Conservation (phyloP, 2,329 filamentous ascomycete species). For the Aureobasidium sp. region DNA sequence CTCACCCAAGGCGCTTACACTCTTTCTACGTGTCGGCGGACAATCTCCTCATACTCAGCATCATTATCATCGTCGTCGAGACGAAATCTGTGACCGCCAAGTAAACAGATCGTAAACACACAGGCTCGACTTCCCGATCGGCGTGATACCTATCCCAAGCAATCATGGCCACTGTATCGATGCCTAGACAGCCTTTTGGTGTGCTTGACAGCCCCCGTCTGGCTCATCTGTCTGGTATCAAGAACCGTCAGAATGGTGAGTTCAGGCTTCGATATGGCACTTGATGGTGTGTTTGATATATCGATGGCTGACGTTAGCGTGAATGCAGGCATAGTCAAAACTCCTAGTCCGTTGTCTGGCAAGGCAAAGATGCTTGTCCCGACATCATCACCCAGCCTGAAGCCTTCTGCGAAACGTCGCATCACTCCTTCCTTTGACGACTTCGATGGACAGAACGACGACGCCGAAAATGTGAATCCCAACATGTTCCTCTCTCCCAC, state of each 20-base stretch:
- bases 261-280: constrained; percentile 7
- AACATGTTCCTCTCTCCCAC: constrained; percentile 39
- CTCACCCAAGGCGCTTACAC: constrained; percentile 3
- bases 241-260: constrained; percentile 63
- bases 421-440: constrained; percentile 36
- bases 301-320: constrained; percentile 5
- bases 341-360: constrained; percentile 19
- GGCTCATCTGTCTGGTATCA: constrained; percentile 62
- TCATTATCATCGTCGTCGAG: constrained; percentile 4
- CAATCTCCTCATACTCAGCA: background rate
- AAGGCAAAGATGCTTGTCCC: constrained; percentile 21
- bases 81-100: background rate
- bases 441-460: constrained; percentile 24
- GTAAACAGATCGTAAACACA: constrained; percentile 8
- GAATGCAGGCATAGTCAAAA: constrained; percentile 13
- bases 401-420: constrained; percentile 38
- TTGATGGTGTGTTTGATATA: constrained; percentile 14
- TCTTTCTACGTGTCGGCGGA: background rate
- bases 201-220: constrained; percentile 61
- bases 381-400: constrained; percentile 21
- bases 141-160: background rate
- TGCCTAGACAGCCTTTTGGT: constrained; percentile 61
- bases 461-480: constrained; percentile 53
- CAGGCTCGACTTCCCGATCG: background rate
- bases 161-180: constrained; percentile 24